Percentiles rank a stretch among this genome's conserved stretches.
These are phyloP conservation scores for Malassezia arunalokei DNA, from an alignment of 1,284 basidiomycete species.

Conservation along the genomic window DNA sequence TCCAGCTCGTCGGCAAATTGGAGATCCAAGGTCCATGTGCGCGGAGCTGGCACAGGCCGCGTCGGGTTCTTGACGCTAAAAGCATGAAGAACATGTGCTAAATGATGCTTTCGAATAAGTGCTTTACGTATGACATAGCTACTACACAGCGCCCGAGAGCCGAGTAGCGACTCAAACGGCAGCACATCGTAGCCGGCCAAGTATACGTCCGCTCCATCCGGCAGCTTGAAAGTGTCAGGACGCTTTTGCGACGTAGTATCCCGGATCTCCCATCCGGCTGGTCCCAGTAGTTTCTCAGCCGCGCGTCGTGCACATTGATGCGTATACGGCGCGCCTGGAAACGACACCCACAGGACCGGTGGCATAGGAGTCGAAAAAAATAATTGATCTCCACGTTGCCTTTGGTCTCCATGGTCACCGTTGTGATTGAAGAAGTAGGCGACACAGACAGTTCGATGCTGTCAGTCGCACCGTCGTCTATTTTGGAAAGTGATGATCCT, in stretches of 20 bases:
- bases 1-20: slow-evolving; percentile 89
- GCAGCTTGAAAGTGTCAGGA: background rate
- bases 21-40: slow-evolving; percentile 76
- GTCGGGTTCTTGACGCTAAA: slow-evolving; percentile 19
- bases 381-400: background rate
- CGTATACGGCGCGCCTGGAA: slow-evolving; percentile 41
- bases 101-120: slow-evolving; percentile 85
- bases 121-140: slow-evolving; percentile 82
- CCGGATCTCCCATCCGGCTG: slow-evolving; percentile 22
- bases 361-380: slow-evolving; percentile 1
- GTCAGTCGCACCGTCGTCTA: slow-evolving; percentile 16
- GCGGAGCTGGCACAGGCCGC: slow-evolving; percentile 51
- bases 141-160: slow-evolving; percentile 51
- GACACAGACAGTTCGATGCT: background rate
- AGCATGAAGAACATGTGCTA: slow-evolving; percentile 61
- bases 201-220: slow-evolving; percentile 16
- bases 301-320: slow-evolving; percentile 26
- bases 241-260: background rate
- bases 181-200: slow-evolving; percentile 41
- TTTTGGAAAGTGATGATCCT: slow-evolving; percentile 23
- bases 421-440: slow-evolving; percentile 10
- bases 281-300: slow-evolving; percentile 17
- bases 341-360: slow-evolving; percentile 22
- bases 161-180: slow-evolving; percentile 32
- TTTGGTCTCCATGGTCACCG: slow-evolving; percentile 3